Conservation (phyloP, 768 basidiomycete genomes). For the Lactarius tabidus region DNA sequence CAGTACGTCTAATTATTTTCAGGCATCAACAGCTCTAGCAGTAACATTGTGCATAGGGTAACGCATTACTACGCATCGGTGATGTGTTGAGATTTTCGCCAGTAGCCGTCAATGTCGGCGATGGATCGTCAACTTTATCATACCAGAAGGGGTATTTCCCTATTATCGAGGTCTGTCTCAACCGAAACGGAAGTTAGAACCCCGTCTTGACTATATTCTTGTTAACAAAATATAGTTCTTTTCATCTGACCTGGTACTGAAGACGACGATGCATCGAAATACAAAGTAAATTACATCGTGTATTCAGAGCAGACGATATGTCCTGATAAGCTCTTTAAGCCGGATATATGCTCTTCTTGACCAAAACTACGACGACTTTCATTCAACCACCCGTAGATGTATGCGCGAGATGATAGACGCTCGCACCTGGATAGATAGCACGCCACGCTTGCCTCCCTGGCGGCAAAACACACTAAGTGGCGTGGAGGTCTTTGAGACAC, state of each 20-base stretch:
- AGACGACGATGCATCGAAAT: slow-evolving; percentile 32
- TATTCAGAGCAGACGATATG: background rate
- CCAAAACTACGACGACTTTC: slow-evolving; percentile 30
- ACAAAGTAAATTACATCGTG: slow-evolving; percentile 29
- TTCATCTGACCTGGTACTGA: slow-evolving; percentile 32
- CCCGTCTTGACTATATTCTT: background rate
- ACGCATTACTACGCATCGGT: slow-evolving; percentile 32
- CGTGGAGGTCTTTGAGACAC: slow-evolving; percentile 31
- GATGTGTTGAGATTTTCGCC: slow-evolving; percentile 31
- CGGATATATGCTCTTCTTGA: slow-evolving; percentile 31
- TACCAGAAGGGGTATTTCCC: slow-evolving; percentile 35
- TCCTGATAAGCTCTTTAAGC: slow-evolving; percentile 13
- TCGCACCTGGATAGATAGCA: slow-evolving; percentile 29
- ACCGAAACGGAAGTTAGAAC: slow-evolving; percentile 1
- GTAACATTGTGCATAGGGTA: slow-evolving; percentile 22
- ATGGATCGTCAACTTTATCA: slow-evolving; percentile 24
- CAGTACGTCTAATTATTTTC: slow-evolving; percentile 20
- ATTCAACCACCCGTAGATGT: slow-evolving; percentile 25
- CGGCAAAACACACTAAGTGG: slow-evolving; percentile 28
- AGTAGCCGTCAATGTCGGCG: slow-evolving; percentile 26
- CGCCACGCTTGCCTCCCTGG: slow-evolving; percentile 6
- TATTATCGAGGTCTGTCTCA: slow-evolving; percentile 30
- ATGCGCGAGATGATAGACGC: slow-evolving; percentile 29
- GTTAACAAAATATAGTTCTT: slow-evolving; percentile 30
- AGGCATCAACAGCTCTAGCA: background rate